phyloP scores from a whole-genome alignment of 805 yeast genomes.

The Nakazawaea molendinolei region DNA sequence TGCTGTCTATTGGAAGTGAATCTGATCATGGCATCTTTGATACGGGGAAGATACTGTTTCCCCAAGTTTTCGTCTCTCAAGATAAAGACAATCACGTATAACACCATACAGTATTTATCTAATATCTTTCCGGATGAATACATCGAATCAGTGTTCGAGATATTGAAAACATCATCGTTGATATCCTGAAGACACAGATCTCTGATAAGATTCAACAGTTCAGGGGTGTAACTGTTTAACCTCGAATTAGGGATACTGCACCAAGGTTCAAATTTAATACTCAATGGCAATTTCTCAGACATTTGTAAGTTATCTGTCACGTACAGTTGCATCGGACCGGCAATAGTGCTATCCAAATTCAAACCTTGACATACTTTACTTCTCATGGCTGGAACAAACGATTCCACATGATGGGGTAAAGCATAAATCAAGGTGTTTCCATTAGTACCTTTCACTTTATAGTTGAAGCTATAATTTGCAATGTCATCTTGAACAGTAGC shows the following conservation, averaged over 20 bases:
- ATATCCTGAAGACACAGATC: slow-evolving; percentile 41
- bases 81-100: slow-evolving; percentile 62
- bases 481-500: slow-evolving; percentile 17
- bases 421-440: slow-evolving; percentile 35
- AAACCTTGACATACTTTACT: slow-evolving; percentile 19
- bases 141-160: slow-evolving; percentile 63
- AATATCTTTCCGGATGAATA: slow-evolving; percentile 82
- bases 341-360: slow-evolving; percentile 43
- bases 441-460: slow-evolving; percentile 23
- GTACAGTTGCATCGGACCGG: slow-evolving; percentile 45
- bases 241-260: slow-evolving; percentile 25
- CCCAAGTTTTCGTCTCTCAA: slow-evolving; percentile 50
- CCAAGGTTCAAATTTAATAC: slow-evolving; percentile 52
- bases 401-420: slow-evolving; percentile 45
- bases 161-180: slow-evolving; percentile 43
- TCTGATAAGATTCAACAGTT: slow-evolving; percentile 29
- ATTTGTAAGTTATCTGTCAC: slow-evolving; percentile 26
- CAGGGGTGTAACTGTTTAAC: slow-evolving; percentile 6
- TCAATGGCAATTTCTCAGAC: slow-evolving; percentile 23
- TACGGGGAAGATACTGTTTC: slow-evolving; percentile 39
- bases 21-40: slow-evolving; percentile 60
- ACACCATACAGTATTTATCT: slow-evolving; percentile 82
- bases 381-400: slow-evolving; percentile 23
- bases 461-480: slow-evolving; percentile 35
- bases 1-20: slow-evolving; percentile 62